A percentile compares a stretch with the other conserved stretches of the same genome.
phyloP scores from a whole-genome alignment of 2,329 filamentous ascomycete species.

The Cladosporium halotolerans region DNA sequence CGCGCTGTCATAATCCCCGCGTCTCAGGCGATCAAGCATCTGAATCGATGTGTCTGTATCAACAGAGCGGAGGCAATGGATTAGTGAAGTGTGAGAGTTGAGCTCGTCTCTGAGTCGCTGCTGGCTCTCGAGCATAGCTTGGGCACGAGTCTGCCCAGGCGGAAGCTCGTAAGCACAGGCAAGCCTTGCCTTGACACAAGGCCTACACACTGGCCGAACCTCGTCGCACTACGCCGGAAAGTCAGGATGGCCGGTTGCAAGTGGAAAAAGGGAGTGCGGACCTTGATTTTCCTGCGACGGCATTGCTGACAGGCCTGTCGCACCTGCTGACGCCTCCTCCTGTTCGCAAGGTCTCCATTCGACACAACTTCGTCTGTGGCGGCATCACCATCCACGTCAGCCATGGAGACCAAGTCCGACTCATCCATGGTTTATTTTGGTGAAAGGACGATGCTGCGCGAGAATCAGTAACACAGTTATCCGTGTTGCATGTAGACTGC shows the following conservation, averaged over 20 bases:
- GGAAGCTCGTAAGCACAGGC: constrained; percentile 11
- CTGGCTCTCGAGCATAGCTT: constrained; percentile 10
- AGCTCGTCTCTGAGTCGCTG: constrained; percentile 8
- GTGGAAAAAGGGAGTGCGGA: background rate
- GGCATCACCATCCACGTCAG: constrained; percentile 2
- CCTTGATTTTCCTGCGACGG: constrained; percentile 12
- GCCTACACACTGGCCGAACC: constrained; percentile 5
- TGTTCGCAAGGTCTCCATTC: constrained; percentile 7
- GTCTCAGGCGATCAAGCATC: constrained; percentile 10
- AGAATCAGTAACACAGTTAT: background rate
- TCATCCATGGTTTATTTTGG: constrained; percentile 3
- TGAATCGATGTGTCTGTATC: constrained; percentile 2
- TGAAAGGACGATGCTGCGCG: background rate
- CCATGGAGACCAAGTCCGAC: background rate
- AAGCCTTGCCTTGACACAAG: constrained; percentile 8
- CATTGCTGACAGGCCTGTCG: constrained; percentile 11
- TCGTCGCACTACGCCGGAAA: constrained; percentile 7
- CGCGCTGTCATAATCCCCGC: constrained; percentile 6
- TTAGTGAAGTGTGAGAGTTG: constrained; percentile 4
- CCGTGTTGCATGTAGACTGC: background rate
- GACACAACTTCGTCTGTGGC: constrained; percentile 2
- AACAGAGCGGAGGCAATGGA: constrained; percentile 6
- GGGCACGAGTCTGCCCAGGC: constrained; percentile 8
- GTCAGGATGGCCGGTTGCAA: background rate
- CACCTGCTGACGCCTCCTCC: constrained; percentile 7